Evolutionary conservation across 495 filamentous ascomycete species (phyloP).

Genomic region (Tuber borchii): DNA sequence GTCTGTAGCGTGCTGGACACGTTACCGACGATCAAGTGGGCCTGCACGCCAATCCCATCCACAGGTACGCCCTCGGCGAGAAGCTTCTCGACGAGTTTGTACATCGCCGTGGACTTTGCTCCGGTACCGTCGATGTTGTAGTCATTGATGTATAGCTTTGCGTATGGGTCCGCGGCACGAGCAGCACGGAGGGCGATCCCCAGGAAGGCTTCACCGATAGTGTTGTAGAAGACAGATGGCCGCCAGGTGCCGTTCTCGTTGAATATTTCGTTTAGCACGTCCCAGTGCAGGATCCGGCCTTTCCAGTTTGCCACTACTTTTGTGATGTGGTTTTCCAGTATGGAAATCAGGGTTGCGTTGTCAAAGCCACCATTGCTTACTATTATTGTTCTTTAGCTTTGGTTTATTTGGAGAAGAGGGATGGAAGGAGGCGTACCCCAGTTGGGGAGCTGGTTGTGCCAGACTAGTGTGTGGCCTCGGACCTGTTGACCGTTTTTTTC

Average conservation of each 20-base stretch:
- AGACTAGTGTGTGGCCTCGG: slow-evolving; percentile 58
- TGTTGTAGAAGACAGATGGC: slow-evolving; percentile 51
- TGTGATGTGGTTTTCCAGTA: slow-evolving; percentile 51
- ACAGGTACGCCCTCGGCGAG: slow-evolving; percentile 45
- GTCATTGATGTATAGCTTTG: slow-evolving; percentile 65
- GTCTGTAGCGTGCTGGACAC: slow-evolving; percentile 35
- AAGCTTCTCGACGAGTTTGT: slow-evolving; percentile 52
- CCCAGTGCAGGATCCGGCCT: slow-evolving; percentile 52
- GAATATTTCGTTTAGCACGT: slow-evolving; percentile 66
- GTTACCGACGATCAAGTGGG: too few relatives aligned
- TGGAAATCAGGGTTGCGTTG: slow-evolving; percentile 49
- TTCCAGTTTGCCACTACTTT: slow-evolving; percentile 52
- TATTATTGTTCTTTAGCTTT: slow-evolving; percentile 29
- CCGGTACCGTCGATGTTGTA: slow-evolving; percentile 59
- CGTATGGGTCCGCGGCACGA: slow-evolving; percentile 50
- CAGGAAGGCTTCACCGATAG: slow-evolving; percentile 55
- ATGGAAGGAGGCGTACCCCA: slow-evolving; percentile 47
- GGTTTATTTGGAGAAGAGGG: background rate
- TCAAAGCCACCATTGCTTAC: slow-evolving; percentile 53
- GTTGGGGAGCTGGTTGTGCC: slow-evolving; percentile 55
- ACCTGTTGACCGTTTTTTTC: slow-evolving; percentile 51
- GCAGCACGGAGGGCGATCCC: slow-evolving; percentile 53
- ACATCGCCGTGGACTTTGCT: slow-evolving; percentile 48
- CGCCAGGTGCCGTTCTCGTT: slow-evolving; percentile 62
- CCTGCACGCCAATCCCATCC: too few relatives aligned